phyloP scores from a whole-genome alignment of 306 rosid species.

The Acacia melanoxylon region DNA sequence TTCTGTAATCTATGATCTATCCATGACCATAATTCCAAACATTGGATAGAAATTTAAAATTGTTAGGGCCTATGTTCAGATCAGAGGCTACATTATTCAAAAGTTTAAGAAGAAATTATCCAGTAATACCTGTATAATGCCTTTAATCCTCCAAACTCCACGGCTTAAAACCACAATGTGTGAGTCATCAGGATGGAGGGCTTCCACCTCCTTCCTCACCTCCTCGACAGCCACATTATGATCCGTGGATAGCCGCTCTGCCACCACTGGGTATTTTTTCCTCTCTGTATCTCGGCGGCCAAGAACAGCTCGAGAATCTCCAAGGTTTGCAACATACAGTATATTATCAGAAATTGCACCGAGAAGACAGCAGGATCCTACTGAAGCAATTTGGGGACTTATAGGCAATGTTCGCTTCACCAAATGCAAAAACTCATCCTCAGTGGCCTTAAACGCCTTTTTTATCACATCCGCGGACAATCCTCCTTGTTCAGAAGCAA shows the following conservation, averaged over 20 bases:
- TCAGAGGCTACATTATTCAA: background rate
- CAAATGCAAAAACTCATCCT: slow-evolving; percentile 60
- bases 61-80: background rate
- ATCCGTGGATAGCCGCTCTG: slow-evolving; percentile 68
- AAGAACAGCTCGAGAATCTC: slow-evolving; percentile 79
- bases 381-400: slow-evolving; percentile 64
- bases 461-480: slow-evolving; percentile 64
- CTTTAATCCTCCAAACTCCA: slow-evolving; percentile 86
- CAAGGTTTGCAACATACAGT: slow-evolving; percentile 67
- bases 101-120: background rate
- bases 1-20: background rate
- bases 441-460: slow-evolving; percentile 73
- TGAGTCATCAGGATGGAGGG: slow-evolving; percentile 76
- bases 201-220: slow-evolving; percentile 71
- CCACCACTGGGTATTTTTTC: slow-evolving; percentile 42
- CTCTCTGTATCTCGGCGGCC: slow-evolving; percentile 42
- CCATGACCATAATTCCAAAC: background rate
- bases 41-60: background rate
- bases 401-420: slow-evolving; percentile 51
- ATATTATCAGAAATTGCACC: slow-evolving; percentile 60
- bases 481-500: slow-evolving; percentile 66
- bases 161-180: slow-evolving; percentile 58
- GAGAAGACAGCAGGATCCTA: slow-evolving; percentile 78
- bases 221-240: slow-evolving; percentile 73
- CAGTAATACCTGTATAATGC: slow-evolving; percentile 74